phyloP scores from a whole-genome alignment of 2,329 filamentous ascomycete species.

The Thielaviopsis cerberus region DNA sequence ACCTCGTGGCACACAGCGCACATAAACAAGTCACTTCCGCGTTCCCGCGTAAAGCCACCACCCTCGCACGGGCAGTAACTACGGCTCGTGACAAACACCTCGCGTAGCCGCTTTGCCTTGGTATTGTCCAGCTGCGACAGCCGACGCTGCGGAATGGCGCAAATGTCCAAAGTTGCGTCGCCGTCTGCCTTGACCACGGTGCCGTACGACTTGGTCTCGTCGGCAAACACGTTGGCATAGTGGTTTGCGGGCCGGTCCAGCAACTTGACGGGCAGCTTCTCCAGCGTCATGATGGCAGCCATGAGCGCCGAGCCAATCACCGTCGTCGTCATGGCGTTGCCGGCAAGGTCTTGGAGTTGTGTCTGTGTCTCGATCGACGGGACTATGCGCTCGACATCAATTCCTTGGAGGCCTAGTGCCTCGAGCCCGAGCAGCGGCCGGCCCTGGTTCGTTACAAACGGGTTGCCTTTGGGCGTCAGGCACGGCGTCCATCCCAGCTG shows the following conservation, averaged over 20 bases:
- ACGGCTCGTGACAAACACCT: neutral
- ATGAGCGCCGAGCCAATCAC: slow-evolving; percentile 48
- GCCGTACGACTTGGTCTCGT: neutral
- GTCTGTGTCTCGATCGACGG: slow-evolving; percentile 43
- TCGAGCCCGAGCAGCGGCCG: slow-evolving; percentile 45
- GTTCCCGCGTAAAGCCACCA: slow-evolving; percentile 17
- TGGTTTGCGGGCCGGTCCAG: neutral
- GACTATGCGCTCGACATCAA: slow-evolving; percentile 42
- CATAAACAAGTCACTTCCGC: slow-evolving; percentile 13
- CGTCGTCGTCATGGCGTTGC: slow-evolving; percentile 63
- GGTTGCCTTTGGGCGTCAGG: slow-evolving; percentile 46
- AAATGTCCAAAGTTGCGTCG: neutral
- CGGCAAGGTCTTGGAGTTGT: slow-evolving; percentile 51
- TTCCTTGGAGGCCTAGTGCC: slow-evolving; percentile 45
- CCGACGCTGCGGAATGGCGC: neutral
- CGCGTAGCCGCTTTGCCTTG: neutral
- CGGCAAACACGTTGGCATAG: neutral
- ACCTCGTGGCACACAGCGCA: slow-evolving; percentile 20
- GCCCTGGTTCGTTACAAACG: slow-evolving; percentile 41
- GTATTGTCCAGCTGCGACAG: neutral
- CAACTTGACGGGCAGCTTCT: neutral
- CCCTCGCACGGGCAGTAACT: slow-evolving; percentile 21
- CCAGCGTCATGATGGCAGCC: slow-evolving; percentile 30
- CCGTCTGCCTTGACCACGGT: neutral
- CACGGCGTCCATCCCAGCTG: slow-evolving; percentile 43